phyloP scores from a whole-genome alignment of 23 red algal genomes.

The Gracilaria domingensis region DNA sequence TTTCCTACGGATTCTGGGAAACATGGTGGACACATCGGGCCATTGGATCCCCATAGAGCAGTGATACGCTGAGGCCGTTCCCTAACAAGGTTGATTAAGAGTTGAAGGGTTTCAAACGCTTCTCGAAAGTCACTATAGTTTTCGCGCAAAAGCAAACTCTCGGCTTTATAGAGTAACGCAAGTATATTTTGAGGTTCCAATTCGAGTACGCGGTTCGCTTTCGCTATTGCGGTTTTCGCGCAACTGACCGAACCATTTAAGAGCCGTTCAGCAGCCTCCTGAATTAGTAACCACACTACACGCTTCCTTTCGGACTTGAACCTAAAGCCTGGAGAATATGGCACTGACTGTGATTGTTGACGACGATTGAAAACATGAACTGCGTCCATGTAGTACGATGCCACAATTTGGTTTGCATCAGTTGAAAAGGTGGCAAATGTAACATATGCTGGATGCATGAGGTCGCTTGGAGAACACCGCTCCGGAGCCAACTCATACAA shows the following conservation, averaged over 20 bases:
- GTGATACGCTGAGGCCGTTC: conserved; percentile 12
- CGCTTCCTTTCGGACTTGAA: conserved; percentile 13
- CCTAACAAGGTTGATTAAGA: conserved; percentile 5
- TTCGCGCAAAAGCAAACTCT: conserved; percentile 38
- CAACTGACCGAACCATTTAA: background rate
- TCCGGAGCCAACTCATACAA: conserved; percentile 43
- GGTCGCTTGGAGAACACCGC: background rate
- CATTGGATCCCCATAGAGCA: conserved; percentile 29
- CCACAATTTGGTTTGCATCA: conserved; percentile 58
- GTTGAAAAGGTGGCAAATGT: conserved; percentile 41
- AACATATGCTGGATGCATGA: conserved; percentile 2
- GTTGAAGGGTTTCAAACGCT: conserved; percentile 33
- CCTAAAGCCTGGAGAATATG: conserved; percentile 13
- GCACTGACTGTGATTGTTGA: background rate
- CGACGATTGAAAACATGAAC: conserved; percentile 57
- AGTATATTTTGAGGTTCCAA: conserved; percentile 49
- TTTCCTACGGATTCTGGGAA: background rate
- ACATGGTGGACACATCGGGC: background rate
- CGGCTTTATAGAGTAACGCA: conserved; percentile 58
- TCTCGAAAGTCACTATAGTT: conserved; percentile 42
- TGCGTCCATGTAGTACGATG: conserved; percentile 50
- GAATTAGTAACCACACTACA: background rate
- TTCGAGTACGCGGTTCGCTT: conserved; percentile 41
- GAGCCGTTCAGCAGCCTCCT: conserved; percentile 4
- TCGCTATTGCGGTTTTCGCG: conserved; percentile 16